phyloP scores from a whole-genome alignment of 2,329 filamentous ascomycete genomes.

The Cordyceps cicadae region DNA sequence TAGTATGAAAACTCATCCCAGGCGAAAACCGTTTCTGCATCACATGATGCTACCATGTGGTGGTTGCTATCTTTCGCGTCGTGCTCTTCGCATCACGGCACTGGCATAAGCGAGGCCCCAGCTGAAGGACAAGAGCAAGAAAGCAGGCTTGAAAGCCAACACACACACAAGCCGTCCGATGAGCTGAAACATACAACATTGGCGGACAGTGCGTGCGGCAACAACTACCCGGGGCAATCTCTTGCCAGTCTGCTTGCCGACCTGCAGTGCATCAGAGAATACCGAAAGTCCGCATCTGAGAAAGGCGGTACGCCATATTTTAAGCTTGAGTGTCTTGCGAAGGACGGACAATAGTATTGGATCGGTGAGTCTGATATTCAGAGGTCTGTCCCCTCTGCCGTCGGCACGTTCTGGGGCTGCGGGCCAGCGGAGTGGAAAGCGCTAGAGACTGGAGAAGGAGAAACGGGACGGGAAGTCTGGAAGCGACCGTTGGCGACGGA shows the following conservation, averaged over 20 bases:
- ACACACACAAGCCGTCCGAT: no score
- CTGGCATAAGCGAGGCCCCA: no score
- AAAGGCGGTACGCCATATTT: background rate
- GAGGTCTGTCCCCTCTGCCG: background rate
- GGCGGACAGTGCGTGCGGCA: background rate
- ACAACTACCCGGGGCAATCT: background rate
- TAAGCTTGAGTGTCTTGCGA: background rate
- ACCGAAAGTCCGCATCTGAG: background rate
- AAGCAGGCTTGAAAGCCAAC: no score
- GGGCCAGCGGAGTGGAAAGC: background rate
- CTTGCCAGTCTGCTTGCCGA: background rate
- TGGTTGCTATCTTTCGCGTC: no score
- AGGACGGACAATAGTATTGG: conserved; percentile 2
- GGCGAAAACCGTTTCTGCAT: no score
- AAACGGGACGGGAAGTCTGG: conserved; percentile 1
- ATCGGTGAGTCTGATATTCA: background rate
- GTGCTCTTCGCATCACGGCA: no score
- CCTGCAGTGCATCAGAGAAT: background rate
- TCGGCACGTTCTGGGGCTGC: conserved; percentile 2
- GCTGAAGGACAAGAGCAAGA: no score
- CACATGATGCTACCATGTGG: no score
- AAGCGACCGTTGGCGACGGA: background rate
- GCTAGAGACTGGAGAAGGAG: background rate
- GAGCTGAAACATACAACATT: background rate
- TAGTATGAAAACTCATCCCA: no score